phyloP scores from a whole-genome alignment of 2,329 filamentous ascomycete species.

The Colletotrichum sp. region DNA sequence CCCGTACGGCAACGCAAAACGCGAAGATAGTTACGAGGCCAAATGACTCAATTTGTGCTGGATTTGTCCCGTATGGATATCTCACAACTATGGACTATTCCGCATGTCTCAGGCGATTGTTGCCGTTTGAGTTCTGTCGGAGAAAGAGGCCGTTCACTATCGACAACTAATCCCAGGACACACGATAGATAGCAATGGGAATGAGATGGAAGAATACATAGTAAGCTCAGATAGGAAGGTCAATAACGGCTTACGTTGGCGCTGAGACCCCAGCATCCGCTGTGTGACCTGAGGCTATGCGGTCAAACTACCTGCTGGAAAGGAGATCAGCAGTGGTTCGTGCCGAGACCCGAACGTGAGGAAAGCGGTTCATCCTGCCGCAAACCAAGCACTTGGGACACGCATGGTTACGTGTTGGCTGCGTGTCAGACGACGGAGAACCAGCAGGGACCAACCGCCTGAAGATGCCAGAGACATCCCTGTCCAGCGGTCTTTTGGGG shows the following conservation, averaged over 20 bases:
- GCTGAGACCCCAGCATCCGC: not conserved
- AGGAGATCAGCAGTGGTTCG: not conserved
- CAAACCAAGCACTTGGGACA: not conserved
- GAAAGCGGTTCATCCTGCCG: not conserved
- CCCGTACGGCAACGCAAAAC: not conserved
- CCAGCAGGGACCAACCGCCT: not conserved
- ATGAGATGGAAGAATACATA: not conserved
- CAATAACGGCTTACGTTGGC: not conserved
- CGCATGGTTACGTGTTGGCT: not conserved
- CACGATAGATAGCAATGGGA: not conserved
- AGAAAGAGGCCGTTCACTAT: not conserved
- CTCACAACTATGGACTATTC: not conserved
- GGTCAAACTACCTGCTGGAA: not conserved
- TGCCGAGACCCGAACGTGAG: not conserved
- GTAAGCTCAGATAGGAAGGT: not conserved
- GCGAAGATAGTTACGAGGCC: not conserved
- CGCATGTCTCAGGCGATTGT: not conserved
- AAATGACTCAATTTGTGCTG: not conserved
- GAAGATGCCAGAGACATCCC: not conserved
- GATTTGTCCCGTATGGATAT: not conserved
- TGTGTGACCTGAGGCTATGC: not conserved
- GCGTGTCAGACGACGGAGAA: not conserved
- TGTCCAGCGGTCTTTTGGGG: not conserved
- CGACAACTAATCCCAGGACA: not conserved
- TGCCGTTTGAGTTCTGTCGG: not conserved